These are phyloP conservation scores for Acidomyces sp. DNA, from an alignment of 495 filamentous ascomycete genomes.

Conservation along the genomic window DNA sequence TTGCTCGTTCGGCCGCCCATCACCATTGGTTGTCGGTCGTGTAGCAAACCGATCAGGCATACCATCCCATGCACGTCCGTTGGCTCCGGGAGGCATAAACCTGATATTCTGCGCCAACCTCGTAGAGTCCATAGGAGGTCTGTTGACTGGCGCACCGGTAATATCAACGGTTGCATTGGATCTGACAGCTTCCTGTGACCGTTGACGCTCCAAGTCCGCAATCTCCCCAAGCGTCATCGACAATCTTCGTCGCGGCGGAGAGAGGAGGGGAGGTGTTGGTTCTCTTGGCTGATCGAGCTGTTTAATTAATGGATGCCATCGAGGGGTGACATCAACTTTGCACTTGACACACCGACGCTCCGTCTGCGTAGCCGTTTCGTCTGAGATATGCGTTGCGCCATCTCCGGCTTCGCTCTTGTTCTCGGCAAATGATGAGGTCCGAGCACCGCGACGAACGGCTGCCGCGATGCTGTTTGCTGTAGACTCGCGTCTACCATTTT, in stretches of 20 bases:
- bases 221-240: constrained; percentile 17
- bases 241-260: constrained; percentile 10
- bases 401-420: constrained; percentile 20
- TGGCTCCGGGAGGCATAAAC: constrained; percentile 13
- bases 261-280: constrained; percentile 9
- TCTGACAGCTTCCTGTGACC: not conserved
- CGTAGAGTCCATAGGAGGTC: not conserved
- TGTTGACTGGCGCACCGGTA: not conserved
- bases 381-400: constrained; percentile 19
- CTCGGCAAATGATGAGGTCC: constrained; percentile 17
- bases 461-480: constrained; percentile 13
- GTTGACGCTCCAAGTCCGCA: constrained; percentile 13
- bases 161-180: not conserved
- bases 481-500: constrained; percentile 15
- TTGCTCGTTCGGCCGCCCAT: constrained; percentile 3
- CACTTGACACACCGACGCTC: constrained; percentile 36
- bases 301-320: constrained; percentile 37
- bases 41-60: constrained; percentile 2
- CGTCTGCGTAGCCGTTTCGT: constrained; percentile 9
- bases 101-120: constrained; percentile 5
- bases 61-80: constrained; percentile 12
- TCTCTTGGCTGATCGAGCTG: constrained; percentile 6
- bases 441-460: constrained; percentile 15
- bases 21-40: not conserved
- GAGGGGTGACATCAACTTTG: constrained; percentile 45